phyloP scores from a whole-genome alignment of 2,329 filamentous ascomycete genomes.

The Colletotrichum lentis region DNA sequence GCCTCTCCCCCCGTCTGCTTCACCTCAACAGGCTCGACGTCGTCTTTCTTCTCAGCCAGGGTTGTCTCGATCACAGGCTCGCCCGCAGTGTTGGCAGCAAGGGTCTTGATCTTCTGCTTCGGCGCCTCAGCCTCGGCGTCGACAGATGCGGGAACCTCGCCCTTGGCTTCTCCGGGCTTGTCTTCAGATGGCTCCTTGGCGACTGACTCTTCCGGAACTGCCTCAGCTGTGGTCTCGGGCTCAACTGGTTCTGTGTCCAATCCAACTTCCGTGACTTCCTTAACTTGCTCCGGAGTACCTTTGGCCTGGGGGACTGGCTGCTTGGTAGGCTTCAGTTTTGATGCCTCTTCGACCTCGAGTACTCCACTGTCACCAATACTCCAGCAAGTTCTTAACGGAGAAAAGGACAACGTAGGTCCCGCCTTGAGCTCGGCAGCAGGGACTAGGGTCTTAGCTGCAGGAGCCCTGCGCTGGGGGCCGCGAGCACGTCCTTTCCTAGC shows the following conservation, averaged over 20 bases:
- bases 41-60: slow-evolving; percentile 48
- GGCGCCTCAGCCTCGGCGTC: slow-evolving; percentile 23
- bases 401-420: slow-evolving; percentile 56
- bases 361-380: slow-evolving; percentile 62
- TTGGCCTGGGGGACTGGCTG: slow-evolving; percentile 20
- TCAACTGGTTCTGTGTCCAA: slow-evolving; percentile 1
- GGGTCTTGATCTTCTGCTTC: slow-evolving; percentile 45
- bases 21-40: slow-evolving; percentile 49
- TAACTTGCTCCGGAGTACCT: slow-evolving; percentile 9
- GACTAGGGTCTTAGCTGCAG: slow-evolving; percentile 57
- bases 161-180: slow-evolving; percentile 19
- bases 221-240: slow-evolving; percentile 13
- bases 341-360: slow-evolving; percentile 49
- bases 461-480: slow-evolving; percentile 81
- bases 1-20: slow-evolving; percentile 43
- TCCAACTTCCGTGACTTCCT: slow-evolving; percentile 16
- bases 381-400: slow-evolving; percentile 58
- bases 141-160: slow-evolving; percentile 16
- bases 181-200: slow-evolving; percentile 4
- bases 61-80: slow-evolving; percentile 54
- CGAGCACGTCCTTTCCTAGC: slow-evolving; percentile 89
- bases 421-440: slow-evolving; percentile 45
- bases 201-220: neutral
- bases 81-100: slow-evolving; percentile 54
- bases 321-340: slow-evolving; percentile 11